These are phyloP conservation scores for Hypoxylon sp. DNA, from an alignment of 2,329 filamentous ascomycete species.

Conservation along the genomic window DNA sequence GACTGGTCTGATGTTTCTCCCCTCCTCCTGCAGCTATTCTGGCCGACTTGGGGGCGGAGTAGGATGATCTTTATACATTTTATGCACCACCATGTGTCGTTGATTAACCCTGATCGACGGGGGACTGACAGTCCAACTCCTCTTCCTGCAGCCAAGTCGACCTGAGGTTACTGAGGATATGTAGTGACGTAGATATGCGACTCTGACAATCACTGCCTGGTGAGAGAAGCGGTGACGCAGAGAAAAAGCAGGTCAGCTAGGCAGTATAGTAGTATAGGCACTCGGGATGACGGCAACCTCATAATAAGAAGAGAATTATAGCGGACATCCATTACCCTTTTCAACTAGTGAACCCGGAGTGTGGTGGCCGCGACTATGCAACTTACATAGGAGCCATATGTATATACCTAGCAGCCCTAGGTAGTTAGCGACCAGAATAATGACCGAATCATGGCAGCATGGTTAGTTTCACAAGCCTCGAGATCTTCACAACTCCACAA, in stretches of 20 bases:
- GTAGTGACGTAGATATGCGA: slow-evolving; percentile 24
- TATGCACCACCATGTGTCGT: slow-evolving; percentile 16
- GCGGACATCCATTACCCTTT: slow-evolving; percentile 18
- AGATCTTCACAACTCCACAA: slow-evolving; percentile 39
- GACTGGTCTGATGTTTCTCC: slow-evolving; percentile 12
- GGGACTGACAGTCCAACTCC: neutral
- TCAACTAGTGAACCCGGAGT: slow-evolving; percentile 14
- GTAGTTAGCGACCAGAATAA: neutral
- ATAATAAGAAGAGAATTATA: slow-evolving; percentile 16
- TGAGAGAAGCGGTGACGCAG: slow-evolving; percentile 13
- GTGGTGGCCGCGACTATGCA: neutral
- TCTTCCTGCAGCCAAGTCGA: neutral
- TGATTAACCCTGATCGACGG: slow-evolving; percentile 8
- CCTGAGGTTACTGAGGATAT: neutral
- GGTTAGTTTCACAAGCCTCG: slow-evolving; percentile 35
- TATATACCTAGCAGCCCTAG: no score
- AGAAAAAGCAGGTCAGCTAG: neutral
- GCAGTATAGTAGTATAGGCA: neutral
- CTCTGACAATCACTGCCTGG: slow-evolving; percentile 8
- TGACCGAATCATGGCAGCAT: slow-evolving; percentile 27
- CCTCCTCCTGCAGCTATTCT: slow-evolving; percentile 18
- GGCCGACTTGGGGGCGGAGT: slow-evolving; percentile 26
- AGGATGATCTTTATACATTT: slow-evolving; percentile 12
- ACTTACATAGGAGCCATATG: neutral
- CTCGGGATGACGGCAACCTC: slow-evolving; percentile 13